Conservation (phyloP, 2,329 filamentous ascomycete genomes). For the Cordyceps tenuipes region DNA sequence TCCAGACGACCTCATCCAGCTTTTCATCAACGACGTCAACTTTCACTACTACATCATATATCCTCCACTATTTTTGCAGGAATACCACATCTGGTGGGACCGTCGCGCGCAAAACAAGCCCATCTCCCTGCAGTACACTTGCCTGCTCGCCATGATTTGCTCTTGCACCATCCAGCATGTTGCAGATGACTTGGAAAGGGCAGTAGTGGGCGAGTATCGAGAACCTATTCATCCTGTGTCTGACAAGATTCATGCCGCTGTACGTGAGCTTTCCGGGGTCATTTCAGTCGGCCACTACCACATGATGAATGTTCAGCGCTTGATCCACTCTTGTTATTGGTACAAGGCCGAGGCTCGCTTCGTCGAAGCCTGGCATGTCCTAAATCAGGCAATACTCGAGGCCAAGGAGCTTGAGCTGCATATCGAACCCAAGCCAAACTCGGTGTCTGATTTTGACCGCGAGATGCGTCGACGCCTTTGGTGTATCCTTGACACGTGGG, state of each 20-base stretch:
- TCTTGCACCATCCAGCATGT: constrained; percentile 23
- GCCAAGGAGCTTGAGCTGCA: constrained; percentile 23
- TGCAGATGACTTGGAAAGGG: constrained; percentile 15
- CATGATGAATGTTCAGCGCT: constrained; percentile 21
- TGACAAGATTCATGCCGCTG: constrained; percentile 19
- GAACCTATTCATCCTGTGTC: constrained; percentile 16
- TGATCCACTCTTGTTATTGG: constrained; percentile 25
- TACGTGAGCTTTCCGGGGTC: constrained; percentile 20
- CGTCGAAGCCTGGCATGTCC: constrained; percentile 24
- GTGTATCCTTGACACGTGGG: constrained; percentile 26
- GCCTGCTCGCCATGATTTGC: constrained; percentile 22
- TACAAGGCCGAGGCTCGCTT: constrained; percentile 26
- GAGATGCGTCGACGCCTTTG: constrained; percentile 25
- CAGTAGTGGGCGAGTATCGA: constrained; percentile 17
- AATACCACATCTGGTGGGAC: constrained; percentile 26
- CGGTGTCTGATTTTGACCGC: constrained; percentile 21
- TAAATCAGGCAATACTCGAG: constrained; percentile 24
- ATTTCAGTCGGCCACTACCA: constrained; percentile 22
- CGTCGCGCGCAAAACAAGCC: constrained; percentile 14
- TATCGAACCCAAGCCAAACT: constrained; percentile 15
- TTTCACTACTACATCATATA: constrained; percentile 27
- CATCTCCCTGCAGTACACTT: constrained; percentile 22
- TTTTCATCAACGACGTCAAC: constrained; percentile 24
- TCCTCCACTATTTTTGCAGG: constrained; percentile 20
- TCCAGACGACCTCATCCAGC: constrained; percentile 21